Evolutionary conservation across 1,139 yeast genomes (phyloP).

Genomic region (Geotrichum restrictum): DNA sequence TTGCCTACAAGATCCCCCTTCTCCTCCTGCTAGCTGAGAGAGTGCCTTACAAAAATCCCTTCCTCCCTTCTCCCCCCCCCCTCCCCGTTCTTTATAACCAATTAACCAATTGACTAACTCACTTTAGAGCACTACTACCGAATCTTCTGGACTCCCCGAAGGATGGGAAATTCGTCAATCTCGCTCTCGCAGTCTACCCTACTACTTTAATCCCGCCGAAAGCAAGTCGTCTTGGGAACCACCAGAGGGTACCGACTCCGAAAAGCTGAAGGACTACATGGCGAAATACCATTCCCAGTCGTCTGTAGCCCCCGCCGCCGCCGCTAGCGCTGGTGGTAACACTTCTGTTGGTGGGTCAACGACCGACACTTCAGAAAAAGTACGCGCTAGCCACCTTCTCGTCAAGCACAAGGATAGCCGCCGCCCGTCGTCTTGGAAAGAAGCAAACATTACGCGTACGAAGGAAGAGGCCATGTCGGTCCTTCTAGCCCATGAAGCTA

Average conservation of each 20-base stretch:
- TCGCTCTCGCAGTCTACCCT: conserved; percentile 77
- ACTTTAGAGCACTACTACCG: conserved; percentile 1
- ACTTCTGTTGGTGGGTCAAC: conserved; percentile 22
- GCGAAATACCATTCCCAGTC: conserved; percentile 35
- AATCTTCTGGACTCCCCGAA: conserved; percentile 66
- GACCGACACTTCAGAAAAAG: conserved; percentile 48
- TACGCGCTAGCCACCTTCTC: conserved; percentile 70
- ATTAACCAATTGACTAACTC: too few relatives aligned
- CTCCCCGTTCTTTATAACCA: not conserved
- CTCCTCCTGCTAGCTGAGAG: too few relatives aligned
- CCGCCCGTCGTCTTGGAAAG: conserved; percentile 90
- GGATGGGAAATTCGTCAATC: conserved; percentile 83
- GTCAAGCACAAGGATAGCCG: conserved; percentile 80
- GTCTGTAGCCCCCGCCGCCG: conserved; percentile 23
- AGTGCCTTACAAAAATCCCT: too few relatives aligned
- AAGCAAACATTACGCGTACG: conserved; percentile 65
- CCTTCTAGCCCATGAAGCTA: conserved; percentile 54
- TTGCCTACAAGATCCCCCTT: too few relatives aligned
- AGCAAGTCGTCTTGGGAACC: conserved; percentile 86
- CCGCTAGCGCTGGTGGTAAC: conserved; percentile 20
- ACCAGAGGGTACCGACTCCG: conserved; percentile 76
- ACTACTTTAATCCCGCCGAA: conserved; percentile 67
- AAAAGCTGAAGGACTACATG: conserved; percentile 55
- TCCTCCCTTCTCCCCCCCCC: too few relatives aligned
- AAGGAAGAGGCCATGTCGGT: conserved; percentile 80